phyloP scores from a whole-genome alignment of 805 yeast species.

The Wickerhamia fluorescens region DNA sequence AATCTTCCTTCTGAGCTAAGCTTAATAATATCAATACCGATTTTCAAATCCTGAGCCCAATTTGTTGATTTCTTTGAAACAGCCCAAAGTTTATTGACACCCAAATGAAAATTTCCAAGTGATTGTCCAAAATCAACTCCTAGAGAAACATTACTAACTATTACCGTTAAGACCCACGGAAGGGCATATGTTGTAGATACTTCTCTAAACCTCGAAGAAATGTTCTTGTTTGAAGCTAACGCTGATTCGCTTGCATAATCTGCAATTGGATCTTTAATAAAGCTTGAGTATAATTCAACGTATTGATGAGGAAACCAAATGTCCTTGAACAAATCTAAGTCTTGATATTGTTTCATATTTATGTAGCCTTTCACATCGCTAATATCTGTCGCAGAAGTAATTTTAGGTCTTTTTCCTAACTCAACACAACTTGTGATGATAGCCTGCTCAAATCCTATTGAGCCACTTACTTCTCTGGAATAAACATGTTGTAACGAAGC shows the following conservation, averaged over 20 bases:
- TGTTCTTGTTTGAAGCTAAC: slow-evolving; percentile 25
- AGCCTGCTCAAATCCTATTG: slow-evolving; percentile 41
- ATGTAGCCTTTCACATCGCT: slow-evolving; percentile 54
- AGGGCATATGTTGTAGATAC: slow-evolving; percentile 58
- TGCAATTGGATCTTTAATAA: not conserved
- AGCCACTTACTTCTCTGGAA: slow-evolving; percentile 84
- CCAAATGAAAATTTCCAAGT: slow-evolving; percentile 56
- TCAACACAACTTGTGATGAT: slow-evolving; percentile 44
- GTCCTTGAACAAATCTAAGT: slow-evolving; percentile 72
- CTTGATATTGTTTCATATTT: slow-evolving; percentile 81
- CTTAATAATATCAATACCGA: slow-evolving; percentile 48
- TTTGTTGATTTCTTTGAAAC: slow-evolving; percentile 57
- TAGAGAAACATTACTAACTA: slow-evolving; percentile 45
- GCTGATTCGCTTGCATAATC: slow-evolving; percentile 4
- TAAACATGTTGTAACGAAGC: slow-evolving; percentile 84
- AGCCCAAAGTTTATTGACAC: slow-evolving; percentile 58
- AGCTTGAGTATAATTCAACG: slow-evolving; percentile 4
- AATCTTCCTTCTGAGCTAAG: slow-evolving; percentile 70
- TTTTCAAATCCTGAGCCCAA: slow-evolving; percentile 64
- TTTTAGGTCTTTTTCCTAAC: slow-evolving; percentile 31
- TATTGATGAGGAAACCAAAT: slow-evolving; percentile 58
- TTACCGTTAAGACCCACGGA: slow-evolving; percentile 66
- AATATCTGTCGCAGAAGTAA: slow-evolving; percentile 46
- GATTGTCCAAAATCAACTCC: slow-evolving; percentile 79
- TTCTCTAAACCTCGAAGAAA: slow-evolving; percentile 43